Evolutionary conservation across 495 filamentous ascomycete genomes (phyloP), one percentile per base, ranked within the genome.

Genomic region (Annulohypoxylon maeteangense): DNA sequence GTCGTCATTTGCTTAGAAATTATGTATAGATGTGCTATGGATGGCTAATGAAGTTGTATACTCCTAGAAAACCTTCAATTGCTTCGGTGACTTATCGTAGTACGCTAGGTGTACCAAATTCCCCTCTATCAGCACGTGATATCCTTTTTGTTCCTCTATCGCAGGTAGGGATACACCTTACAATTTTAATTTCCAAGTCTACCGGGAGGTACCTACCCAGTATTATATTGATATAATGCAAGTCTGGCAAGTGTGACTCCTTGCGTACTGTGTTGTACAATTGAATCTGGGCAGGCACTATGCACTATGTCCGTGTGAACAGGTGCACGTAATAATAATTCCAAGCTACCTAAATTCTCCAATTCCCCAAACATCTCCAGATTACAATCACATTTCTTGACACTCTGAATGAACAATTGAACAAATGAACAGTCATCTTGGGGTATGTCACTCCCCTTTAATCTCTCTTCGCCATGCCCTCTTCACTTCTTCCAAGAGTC

Each of bases 401-500:
- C 10, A 8, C 12, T 38, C 34, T 32, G 31, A n/a, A n/a, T n/a
- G n/a, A n/a, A n/a, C n/a, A n/a, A n/a, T n/a, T n/a, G n/a, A n/a
- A n/a, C 27, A 29, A 29, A 29, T 29, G 2, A 29, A 29, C 27
- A 29, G 6, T 29, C 2, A 48, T 25, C 11, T 23, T 6, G n/a
- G 48, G 8, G 8, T 51, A 20, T 29, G 6, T 48, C 25, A 54
- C 4, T 50, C 54, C 50, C 40, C 45, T 34, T 69, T 62, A 4
- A 70, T 56, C 10, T 74, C 71, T 47, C 64, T 70, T 56, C 68
- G 16, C 74, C 74, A 76, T 45, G 69, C 57, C 56, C 65, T 76
- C 64, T 78, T 80, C 8, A 82, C 74, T 34, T 74, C 70, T 2
- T 81, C 82, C 23, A 87, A 78, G 42, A 90, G 65, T 2, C 71